Evolutionary conservation across 2,329 filamentous ascomycete species (phyloP).

Genomic region (Mariannaea sp.): DNA sequence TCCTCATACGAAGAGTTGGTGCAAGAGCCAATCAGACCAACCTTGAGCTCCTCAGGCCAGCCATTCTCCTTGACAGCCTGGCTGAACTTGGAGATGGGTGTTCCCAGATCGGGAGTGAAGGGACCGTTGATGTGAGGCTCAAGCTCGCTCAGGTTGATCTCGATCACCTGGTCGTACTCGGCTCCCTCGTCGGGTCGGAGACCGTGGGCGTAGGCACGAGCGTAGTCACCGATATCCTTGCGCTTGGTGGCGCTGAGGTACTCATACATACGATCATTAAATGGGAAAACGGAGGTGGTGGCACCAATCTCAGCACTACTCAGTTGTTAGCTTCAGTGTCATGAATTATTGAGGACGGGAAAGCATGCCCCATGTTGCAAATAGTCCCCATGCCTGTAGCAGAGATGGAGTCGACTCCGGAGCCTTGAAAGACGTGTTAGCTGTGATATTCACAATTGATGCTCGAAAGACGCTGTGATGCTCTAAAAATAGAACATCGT

Average conservation of each 20-base stretch:
- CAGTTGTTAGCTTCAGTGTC: constrained; percentile 20
- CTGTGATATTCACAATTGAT: no score
- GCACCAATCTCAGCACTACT: constrained; percentile 72
- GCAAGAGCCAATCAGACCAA: constrained; percentile 94
- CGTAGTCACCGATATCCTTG: constrained; percentile 85
- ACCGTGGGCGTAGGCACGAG: constrained; percentile 81
- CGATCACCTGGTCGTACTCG: constrained; percentile 88
- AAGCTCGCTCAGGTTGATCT: constrained; percentile 85
- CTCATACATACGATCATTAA: constrained; percentile 97
- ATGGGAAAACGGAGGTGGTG: constrained; percentile 94
- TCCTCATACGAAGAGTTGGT: constrained; percentile 99
- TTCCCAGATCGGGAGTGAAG: constrained; percentile 94
- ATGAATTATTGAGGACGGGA: not conserved
- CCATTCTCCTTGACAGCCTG: constrained; percentile 79
- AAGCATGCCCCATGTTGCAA: constrained; percentile 70
- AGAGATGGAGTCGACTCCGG: constrained; percentile 71
- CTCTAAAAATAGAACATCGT: no score
- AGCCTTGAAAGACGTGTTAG: constrained; percentile 35
- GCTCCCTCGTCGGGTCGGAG: constrained; percentile 87
- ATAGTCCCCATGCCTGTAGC: constrained; percentile 88
- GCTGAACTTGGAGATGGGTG: constrained; percentile 88
- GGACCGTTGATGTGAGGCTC: constrained; percentile 98
- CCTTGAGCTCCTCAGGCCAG: constrained; percentile 91
- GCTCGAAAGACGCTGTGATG: no score
- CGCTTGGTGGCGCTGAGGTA: constrained; percentile 94